Conservation (phyloP, 805 yeast genomes). For the Metschnikowia anglica region DNA sequence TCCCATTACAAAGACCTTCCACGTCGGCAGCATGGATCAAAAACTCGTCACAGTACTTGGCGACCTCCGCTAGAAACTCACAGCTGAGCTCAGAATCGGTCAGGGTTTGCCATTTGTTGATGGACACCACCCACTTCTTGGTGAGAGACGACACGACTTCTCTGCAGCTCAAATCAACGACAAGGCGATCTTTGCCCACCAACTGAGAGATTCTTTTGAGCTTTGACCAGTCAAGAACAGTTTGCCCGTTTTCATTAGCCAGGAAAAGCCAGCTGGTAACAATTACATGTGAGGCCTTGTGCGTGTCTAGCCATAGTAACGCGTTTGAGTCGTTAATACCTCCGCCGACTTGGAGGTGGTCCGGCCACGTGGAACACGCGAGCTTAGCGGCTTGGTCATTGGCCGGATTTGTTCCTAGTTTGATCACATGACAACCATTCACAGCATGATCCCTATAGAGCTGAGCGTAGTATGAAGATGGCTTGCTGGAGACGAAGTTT, state of each 20-base stretch:
- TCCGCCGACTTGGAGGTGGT: conserved; percentile 82
- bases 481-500: conserved; percentile 75
- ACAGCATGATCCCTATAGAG: conserved; percentile 62
- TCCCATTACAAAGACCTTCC: conserved; percentile 93
- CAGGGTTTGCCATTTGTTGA: conserved; percentile 94
- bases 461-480: conserved; percentile 72
- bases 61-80: conserved; percentile 53
- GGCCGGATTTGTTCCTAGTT: conserved; percentile 71
- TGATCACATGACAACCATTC: conserved; percentile 87
- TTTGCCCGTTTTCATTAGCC: conserved; percentile 44
- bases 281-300: conserved; percentile 82
- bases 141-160: conserved; percentile 24
- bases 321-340: conserved; percentile 83
- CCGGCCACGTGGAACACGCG: conserved; percentile 77
- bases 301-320: conserved; percentile 62
- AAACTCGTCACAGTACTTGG: conserved; percentile 77
- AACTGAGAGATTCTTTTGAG: conserved; percentile 47
- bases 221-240: conserved; percentile 46
- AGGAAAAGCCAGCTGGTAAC: conserved; percentile 91
- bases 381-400: conserved; percentile 81
- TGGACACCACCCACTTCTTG: conserved; percentile 84
- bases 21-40: conserved; percentile 98
- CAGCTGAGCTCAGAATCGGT: conserved; percentile 61
- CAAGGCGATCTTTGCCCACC: conserved; percentile 68
- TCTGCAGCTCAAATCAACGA: conserved; percentile 88